A percentile compares a stretch with the other conserved stretches of the same genome.
Conservation (phyloP, 2,329 filamentous ascomycete genomes). For the Penicillium vulpinum region DNA sequence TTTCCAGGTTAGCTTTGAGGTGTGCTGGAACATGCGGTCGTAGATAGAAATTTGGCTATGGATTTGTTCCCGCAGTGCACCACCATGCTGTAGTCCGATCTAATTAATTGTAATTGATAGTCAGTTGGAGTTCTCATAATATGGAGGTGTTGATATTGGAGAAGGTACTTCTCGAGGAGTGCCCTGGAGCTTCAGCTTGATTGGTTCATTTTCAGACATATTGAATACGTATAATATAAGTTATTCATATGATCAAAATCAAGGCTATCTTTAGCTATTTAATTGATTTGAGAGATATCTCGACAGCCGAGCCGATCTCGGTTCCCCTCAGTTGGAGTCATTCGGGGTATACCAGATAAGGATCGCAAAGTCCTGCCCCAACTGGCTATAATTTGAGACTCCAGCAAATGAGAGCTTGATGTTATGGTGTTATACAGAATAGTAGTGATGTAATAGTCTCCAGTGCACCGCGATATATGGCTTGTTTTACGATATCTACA, state of each 20-base stretch:
- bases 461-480: too few relatives aligned
- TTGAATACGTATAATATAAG: constrained; percentile 32
- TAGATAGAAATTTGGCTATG: constrained; percentile 50
- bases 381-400: background rate
- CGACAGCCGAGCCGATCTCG: constrained; percentile 7
- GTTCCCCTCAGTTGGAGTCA: constrained; percentile 18
- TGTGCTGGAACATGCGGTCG: constrained; percentile 47
- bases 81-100: constrained; percentile 54
- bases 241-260: background rate
- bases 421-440: background rate
- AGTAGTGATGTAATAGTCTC: background rate
- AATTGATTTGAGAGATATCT: too few relatives aligned
- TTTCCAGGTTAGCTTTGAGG: constrained; percentile 50
- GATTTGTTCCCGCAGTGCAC: constrained; percentile 42
- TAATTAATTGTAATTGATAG: constrained; percentile 30
- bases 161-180: constrained; percentile 28
- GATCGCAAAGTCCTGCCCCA: constrained; percentile 18
- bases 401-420: background rate
- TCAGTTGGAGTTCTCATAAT: background rate
- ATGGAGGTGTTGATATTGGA: background rate
- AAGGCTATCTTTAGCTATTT: background rate
- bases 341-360: constrained; percentile 17
- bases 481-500: background rate
- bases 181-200: constrained; percentile 27
- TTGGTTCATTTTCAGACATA: constrained; percentile 42